Evolutionary conservation across 495 filamentous ascomycete species (phyloP), one percentile per base, ranked within the genome.

Genomic region (Parathielavia hyrcaniae): DNA sequence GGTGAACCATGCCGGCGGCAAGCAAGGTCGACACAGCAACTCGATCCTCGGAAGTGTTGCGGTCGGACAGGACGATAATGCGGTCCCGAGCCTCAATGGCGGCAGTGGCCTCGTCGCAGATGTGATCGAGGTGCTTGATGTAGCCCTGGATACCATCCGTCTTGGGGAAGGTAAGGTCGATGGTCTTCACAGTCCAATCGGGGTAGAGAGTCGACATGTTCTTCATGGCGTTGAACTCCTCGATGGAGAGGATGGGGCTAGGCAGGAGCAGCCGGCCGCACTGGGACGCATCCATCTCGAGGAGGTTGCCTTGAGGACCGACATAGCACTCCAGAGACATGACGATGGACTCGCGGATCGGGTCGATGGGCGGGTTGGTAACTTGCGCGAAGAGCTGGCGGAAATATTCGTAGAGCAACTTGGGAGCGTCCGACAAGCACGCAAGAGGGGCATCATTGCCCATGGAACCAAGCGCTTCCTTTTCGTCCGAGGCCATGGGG

Each of bases 381-480:
- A 99, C 93, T 77, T 99, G 93, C 10, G 93, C 93, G 70, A 99
- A 99, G 34, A 99, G 86, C 76, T 99, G 90, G 34, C 95, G 86
- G 86, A 97, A 99, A 73, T 99, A 99, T 71, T 99, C 93, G 69
- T 89, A 96, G 41, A 97, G 83, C 54, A 97, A 79, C 64, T 92
- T 90, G 54, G 93, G 92, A 55, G 93, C 87, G 49, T 85, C 81
- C 32, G 93, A 87, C 61, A 99, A 81, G 71, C 91, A 97, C 30
- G 93, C 93, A 63, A 99, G 75, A 16, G 93, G 93, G 40, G 90
- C 90, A 79, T 99, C 93, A 70, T 99, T 99, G 64, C 93, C 93
- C 93, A 99, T 99, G 55, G 93, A 99, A 36, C 93, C 93, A 30
- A 99, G 81, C n/a, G 93, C 95, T 73, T 99, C 93, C 76, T 99